Base-by-base conservation (phyloP, 495 filamentous ascomycete species). In the Aspergillus campestris region DNA sequence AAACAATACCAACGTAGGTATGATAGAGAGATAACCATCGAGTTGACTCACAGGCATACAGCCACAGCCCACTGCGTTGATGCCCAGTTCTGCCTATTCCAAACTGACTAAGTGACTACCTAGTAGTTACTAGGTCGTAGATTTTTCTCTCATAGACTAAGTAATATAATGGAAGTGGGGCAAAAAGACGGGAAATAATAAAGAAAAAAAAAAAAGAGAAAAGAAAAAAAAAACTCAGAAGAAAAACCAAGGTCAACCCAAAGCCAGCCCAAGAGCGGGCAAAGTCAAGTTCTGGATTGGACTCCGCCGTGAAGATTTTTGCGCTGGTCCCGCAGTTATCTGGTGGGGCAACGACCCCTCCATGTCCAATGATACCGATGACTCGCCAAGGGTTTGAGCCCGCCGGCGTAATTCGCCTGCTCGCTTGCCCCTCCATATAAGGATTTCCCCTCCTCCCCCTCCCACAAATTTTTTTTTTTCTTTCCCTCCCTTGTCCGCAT, bases 381-480 rank as follows among this genome's bases (percentile, higher is more conserved):
- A 31, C 49, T 51, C 49, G 47, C 45, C 54, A 56, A 70, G 65
- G 67, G 67, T 61, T 70, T 56, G 54, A 66, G 56, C 66, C 66
- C 56, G 58, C 58, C 57, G 54, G 62, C 60, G 58, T 53, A 60
- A 59, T 24, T 70, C 63, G 65, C 58, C 56, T 54, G 51, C 69
- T 72, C 69, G 69, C 69, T 70, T 72, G 67, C 69, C 67, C 69
- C 67, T 71, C 67, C 67, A 72, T 72, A 71, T 70, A 72, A 72
- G 67, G 60, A 62, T 65, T 72, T 67, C 64, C 67, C 69, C 66
- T 61, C 60, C 67, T 58, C 52, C 59, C 58, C 58, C 58, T 63
- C 67, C 61, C 65, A 69, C 56, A 69, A 37, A 55, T 42, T 67
- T 71, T 69, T 64, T 49, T 55, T 56, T 52, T 49, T 51, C 49